These are phyloP conservation scores for Hericium coralloides DNA, from an alignment of 768 basidiomycete genomes.

Conservation along the genomic window DNA sequence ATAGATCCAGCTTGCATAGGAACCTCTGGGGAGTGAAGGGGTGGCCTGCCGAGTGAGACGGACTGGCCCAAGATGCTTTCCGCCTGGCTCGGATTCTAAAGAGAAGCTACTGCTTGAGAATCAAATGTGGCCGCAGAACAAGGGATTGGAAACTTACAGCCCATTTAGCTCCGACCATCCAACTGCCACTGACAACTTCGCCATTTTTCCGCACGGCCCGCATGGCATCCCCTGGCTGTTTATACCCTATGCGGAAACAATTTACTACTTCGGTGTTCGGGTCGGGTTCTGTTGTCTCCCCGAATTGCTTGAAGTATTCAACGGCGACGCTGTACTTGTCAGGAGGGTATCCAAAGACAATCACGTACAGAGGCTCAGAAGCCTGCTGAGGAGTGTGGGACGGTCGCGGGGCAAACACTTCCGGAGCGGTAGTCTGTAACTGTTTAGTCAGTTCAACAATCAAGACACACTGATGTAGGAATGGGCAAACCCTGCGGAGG, in stretches of 20 bases:
- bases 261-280: constrained; percentile 62
- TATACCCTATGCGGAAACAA: constrained; percentile 75
- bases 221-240: constrained; percentile 61
- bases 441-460: neutral
- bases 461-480: neutral
- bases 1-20: constrained; percentile 9
- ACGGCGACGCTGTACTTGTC: constrained; percentile 66
- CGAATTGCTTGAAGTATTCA: constrained; percentile 70
- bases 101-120: neutral
- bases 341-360: constrained; percentile 85
- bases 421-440: constrained; percentile 31
- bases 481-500: constrained; percentile 33
- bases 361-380: constrained; percentile 46
- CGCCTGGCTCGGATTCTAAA: constrained; percentile 53
- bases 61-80: constrained; percentile 39
- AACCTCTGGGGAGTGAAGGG: constrained; percentile 15
- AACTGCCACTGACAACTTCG: constrained; percentile 61
- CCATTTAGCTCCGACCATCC: constrained; percentile 86
- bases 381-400: constrained; percentile 16
- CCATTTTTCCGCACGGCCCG: constrained; percentile 79
- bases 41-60: constrained; percentile 9
- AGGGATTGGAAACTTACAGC: constrained; percentile 46
- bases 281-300: constrained; percentile 60
- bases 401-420: constrained; percentile 25
- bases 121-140: neutral